phyloP scores from a whole-genome alignment of 371 early-diverging fungal species.

The Lichtheimia corymbifera region DNA sequence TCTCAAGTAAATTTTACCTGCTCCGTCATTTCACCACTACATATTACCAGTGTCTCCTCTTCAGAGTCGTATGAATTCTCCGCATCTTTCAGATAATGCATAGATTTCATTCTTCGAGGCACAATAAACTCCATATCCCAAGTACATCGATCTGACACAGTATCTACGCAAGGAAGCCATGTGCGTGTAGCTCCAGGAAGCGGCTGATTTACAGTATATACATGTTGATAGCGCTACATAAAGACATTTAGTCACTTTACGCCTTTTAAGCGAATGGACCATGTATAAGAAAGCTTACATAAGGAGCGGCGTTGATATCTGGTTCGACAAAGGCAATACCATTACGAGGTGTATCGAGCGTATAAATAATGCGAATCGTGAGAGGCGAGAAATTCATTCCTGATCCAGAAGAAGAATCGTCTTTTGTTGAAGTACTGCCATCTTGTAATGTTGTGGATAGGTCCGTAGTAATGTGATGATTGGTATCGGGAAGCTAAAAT shows the following conservation, averaged over 20 bases:
- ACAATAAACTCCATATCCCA: slow-evolving; percentile 90
- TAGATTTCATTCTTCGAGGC: slow-evolving; percentile 44
- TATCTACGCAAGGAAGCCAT: slow-evolving; percentile 92
- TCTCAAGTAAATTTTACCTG: slow-evolving; percentile 26
- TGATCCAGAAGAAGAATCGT: neutral
- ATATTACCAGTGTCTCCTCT: slow-evolving; percentile 69
- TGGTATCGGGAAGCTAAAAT: too few species aligned
- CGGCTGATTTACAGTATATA: slow-evolving; percentile 80
- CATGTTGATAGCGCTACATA: slow-evolving; percentile 60
- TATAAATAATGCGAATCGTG: slow-evolving; percentile 54
- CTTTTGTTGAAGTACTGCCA: too few species aligned
- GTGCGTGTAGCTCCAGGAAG: slow-evolving; percentile 75
- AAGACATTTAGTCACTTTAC: neutral
- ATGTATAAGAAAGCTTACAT: slow-evolving; percentile 35
- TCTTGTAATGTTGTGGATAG: too few species aligned
- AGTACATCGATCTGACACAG: slow-evolving; percentile 71
- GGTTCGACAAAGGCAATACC: slow-evolving; percentile 62
- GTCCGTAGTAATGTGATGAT: too few species aligned
- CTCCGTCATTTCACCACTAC: slow-evolving; percentile 77
- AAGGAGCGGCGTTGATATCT: slow-evolving; percentile 58
- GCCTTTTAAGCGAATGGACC: too few species aligned
- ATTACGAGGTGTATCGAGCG: slow-evolving; percentile 50
- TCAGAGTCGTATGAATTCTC: slow-evolving; percentile 49
- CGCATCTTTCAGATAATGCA: slow-evolving; percentile 19
- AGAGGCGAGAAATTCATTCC: slow-evolving; percentile 39